phyloP scores from a whole-genome alignment of 1,284 basidiomycete species.

The Stygiomarasmius scandens region DNA sequence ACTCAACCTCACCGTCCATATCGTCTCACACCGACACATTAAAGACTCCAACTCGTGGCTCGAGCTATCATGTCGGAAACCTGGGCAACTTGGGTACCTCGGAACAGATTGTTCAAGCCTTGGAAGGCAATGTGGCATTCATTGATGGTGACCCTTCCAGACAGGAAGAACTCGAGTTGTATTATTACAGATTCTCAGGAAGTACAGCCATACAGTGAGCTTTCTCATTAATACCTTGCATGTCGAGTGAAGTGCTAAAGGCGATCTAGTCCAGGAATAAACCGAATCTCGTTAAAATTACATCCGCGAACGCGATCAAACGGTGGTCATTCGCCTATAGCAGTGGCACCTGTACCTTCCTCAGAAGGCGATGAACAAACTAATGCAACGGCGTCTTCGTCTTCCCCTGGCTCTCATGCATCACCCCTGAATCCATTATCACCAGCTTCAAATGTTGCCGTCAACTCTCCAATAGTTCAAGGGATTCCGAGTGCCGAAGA shows the following conservation, averaged over 20 bases:
- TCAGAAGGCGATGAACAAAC: background rate
- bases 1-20: too few species aligned
- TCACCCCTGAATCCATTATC: background rate
- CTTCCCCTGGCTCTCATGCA: background rate
- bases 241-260: background rate
- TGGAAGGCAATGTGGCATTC: conserved; percentile 39
- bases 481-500: background rate
- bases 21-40: too few species aligned
- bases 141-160: conserved; percentile 36
- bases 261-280: conserved; percentile 38
- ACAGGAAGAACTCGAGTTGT: conserved; percentile 35
- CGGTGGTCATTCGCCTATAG: background rate
- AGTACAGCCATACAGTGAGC: conserved; percentile 29
- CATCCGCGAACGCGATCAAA: conserved; percentile 29
- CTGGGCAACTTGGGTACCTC: conserved; percentile 4
- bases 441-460: background rate
- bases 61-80: too few species aligned
- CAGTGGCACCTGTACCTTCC: conserved; percentile 2
- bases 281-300: conserved; percentile 42
- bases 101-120: conserved; percentile 31
- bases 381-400: background rate
- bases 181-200: conserved; percentile 43
- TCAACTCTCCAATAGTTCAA: background rate
- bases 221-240: conserved; percentile 3
- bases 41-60: too few species aligned